Conservation (phyloP, 805 yeast genomes). For the Suhomyces sp. region DNA sequence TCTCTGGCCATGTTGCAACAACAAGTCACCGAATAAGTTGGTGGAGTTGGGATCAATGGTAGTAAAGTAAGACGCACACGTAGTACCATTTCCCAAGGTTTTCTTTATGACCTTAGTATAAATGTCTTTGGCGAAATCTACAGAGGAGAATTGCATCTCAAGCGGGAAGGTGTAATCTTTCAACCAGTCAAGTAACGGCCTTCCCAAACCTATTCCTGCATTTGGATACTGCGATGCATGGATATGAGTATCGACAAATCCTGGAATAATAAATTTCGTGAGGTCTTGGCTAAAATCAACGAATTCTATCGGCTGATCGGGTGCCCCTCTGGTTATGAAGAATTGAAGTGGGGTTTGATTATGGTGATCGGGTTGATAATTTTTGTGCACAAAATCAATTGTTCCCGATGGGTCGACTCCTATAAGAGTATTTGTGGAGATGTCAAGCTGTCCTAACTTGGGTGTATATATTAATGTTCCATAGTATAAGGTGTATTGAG, state of each 20-base stretch:
- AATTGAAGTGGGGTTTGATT: background rate
- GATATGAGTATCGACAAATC: conserved; percentile 45
- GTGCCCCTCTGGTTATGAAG: background rate
- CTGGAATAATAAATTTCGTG: conserved; percentile 59
- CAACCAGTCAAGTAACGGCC: conserved; percentile 88
- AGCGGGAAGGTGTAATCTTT: conserved; percentile 84
- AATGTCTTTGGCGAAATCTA: conserved; percentile 51
- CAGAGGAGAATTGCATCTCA: conserved; percentile 57
- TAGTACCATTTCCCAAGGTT: conserved; percentile 79
- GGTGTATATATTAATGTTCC: conserved; percentile 81
- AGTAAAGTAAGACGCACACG: conserved; percentile 89
- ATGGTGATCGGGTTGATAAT: conserved; percentile 7
- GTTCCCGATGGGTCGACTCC: conserved; percentile 62
- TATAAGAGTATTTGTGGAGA: conserved; percentile 52
- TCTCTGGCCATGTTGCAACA: conserved; percentile 70
- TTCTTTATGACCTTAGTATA: conserved; percentile 66
- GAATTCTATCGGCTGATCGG: conserved; percentile 9
- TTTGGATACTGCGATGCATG: conserved; percentile 47
- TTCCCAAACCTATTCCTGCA: conserved; percentile 67
- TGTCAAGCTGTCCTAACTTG: conserved; percentile 51
- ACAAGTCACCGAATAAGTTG: conserved; percentile 68
- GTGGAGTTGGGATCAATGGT: conserved; percentile 80
- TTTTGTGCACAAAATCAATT: conserved; percentile 39
- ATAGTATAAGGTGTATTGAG: conserved; percentile 47
- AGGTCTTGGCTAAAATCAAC: conserved; percentile 33